phyloP scores from a whole-genome alignment of 2,329 filamentous ascomycete genomes.

The Trichoderma pleuroti region DNA sequence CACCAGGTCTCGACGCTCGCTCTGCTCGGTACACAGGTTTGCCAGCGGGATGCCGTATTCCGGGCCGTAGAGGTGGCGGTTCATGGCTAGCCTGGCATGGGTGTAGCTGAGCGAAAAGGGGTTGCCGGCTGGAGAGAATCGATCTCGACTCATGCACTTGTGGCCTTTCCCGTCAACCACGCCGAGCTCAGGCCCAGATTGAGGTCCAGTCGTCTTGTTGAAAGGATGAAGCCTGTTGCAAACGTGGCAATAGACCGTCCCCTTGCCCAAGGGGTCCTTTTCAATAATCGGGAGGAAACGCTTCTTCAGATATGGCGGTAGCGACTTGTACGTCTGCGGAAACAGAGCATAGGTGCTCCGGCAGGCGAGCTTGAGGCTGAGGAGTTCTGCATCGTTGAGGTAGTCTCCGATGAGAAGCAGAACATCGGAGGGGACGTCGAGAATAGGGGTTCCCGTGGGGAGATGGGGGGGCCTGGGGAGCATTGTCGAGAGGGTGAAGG shows the following conservation, averaged over 20 bases:
- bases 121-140: constrained; percentile 24
- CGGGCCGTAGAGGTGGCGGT: constrained; percentile 24
- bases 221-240: constrained; percentile 24
- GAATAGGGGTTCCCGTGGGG: neutral
- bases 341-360: constrained; percentile 16
- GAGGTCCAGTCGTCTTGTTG: constrained; percentile 20
- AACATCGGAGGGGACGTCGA: constrained; percentile 24
- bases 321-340: constrained; percentile 1
- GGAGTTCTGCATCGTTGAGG: constrained; percentile 19
- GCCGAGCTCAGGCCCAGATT: neutral
- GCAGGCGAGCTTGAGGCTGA: constrained; percentile 23
- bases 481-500: neutral
- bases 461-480: neutral
- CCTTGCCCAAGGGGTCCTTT: constrained; percentile 20
- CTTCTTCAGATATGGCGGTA: constrained; percentile 12
- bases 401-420: constrained; percentile 23
- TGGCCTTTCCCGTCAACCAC: neutral
- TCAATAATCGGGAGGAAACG: constrained; percentile 22
- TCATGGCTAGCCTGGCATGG: constrained; percentile 25
- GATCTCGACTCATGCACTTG: constrained; percentile 21
- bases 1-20: constrained; percentile 9
- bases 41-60: constrained; percentile 22
- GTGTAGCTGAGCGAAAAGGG: constrained; percentile 22
- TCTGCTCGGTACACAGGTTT: constrained; percentile 22
- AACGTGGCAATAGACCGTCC: constrained; percentile 22